Percentiles rank a stretch among this genome's conserved stretches.
These are phyloP conservation scores for Colletotrichum tanaceti DNA, from an alignment of 2,329 filamentous ascomycete species.

Conservation along the genomic window DNA sequence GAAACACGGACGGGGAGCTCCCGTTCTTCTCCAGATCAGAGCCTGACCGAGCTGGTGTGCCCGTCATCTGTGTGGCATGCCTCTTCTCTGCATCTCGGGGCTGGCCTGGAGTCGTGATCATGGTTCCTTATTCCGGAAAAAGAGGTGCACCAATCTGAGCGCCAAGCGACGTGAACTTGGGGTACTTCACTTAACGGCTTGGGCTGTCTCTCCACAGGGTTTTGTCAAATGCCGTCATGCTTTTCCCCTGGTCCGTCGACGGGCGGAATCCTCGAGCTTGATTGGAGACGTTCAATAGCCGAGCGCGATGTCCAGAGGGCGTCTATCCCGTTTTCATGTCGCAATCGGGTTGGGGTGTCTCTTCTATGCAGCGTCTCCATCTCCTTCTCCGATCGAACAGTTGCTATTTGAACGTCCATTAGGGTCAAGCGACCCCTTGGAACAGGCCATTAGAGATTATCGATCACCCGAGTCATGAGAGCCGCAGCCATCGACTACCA, in stretches of 20 bases:
- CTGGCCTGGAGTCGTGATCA: conserved; percentile 2
- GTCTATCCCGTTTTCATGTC: not conserved
- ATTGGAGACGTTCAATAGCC: not conserved
- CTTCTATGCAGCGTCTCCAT: no score
- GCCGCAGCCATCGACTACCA: not conserved
- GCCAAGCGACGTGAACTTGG: conserved; percentile 9
- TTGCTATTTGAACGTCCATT: not conserved
- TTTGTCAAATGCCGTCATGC: conserved; percentile 10
- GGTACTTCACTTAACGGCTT: not conserved
- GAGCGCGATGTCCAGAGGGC: not conserved
- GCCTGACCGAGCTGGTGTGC: not conserved
- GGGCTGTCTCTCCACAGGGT: conserved; percentile 4
- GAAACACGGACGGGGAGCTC: not conserved
- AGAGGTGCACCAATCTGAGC: not conserved
- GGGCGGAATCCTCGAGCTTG: not conserved
- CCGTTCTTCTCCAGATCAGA: conserved; percentile 7
- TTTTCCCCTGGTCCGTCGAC: not conserved
- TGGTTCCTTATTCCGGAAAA: conserved; percentile 5
- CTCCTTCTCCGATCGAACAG: not conserved
- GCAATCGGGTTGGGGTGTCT: not conserved
- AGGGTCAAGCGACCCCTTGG: not conserved
- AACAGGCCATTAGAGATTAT: not conserved
- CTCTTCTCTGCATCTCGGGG: conserved; percentile 9
- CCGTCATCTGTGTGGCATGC: not conserved
- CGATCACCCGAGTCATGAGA: conserved; percentile 10